These are phyloP conservation scores for Pseudogymnoascus sp. DNA, from an alignment of 2,329 filamentous ascomycete genomes.

Conservation along the genomic window DNA sequence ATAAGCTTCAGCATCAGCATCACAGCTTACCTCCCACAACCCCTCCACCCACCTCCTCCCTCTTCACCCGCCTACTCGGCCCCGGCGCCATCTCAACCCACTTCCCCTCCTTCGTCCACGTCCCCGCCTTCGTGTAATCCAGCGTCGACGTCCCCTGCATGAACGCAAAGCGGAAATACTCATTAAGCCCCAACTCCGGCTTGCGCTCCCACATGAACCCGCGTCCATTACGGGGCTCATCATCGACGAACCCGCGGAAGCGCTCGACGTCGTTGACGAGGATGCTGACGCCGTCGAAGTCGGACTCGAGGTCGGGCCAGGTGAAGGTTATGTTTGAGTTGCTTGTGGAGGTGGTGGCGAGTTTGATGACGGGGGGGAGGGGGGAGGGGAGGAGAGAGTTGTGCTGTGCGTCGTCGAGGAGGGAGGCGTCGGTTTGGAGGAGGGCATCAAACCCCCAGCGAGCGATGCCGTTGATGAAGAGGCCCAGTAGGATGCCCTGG, in stretches of 20 bases:
- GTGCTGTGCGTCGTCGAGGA: conserved; percentile 60
- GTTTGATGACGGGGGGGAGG: conserved; percentile 38
- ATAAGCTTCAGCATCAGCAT: neutral
- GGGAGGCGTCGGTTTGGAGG: conserved; percentile 67
- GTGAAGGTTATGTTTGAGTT: conserved; percentile 59
- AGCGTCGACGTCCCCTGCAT: conserved; percentile 55
- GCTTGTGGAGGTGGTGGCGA: conserved; percentile 29
- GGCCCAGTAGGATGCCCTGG: conserved; percentile 79
- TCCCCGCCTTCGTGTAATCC: conserved; percentile 70
- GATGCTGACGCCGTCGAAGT: conserved; percentile 67
- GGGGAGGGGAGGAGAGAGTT: conserved; percentile 54
- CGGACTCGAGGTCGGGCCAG: conserved; percentile 37
- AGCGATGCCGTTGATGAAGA: conserved; percentile 90
- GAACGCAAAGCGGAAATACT: conserved; percentile 73
- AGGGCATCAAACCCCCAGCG: conserved; percentile 90
- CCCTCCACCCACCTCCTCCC: neutral
- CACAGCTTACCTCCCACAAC: neutral
- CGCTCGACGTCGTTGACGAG: conserved; percentile 81
- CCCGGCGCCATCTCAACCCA: conserved; percentile 53
- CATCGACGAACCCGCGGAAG: conserved; percentile 62
- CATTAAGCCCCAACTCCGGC: conserved; percentile 39
- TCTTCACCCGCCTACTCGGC: conserved; percentile 4
- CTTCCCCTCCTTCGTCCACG: conserved; percentile 54
- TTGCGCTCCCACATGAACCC: conserved; percentile 53
- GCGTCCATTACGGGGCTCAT: conserved; percentile 21